Conservation (phyloP, 2,329 filamentous ascomycete species). For the Colletotrichum falcatum region DNA sequence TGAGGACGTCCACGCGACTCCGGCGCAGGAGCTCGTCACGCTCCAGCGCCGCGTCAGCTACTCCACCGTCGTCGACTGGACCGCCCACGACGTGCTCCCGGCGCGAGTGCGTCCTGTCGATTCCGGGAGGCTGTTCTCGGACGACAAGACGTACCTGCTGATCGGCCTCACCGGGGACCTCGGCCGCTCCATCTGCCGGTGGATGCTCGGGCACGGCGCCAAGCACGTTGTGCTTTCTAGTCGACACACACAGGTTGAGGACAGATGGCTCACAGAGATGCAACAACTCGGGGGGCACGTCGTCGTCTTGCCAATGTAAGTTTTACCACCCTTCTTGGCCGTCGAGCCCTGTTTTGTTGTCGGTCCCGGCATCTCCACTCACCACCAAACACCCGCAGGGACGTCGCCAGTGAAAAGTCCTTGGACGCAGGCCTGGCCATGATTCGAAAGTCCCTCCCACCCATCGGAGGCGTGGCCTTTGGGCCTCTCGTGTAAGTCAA, state of each 20-base stretch:
- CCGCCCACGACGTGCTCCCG: not conserved
- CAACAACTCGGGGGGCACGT: constrained; percentile 6
- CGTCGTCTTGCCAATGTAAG: constrained; percentile 1
- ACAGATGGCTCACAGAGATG: constrained; percentile 18
- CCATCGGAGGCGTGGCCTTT: constrained; percentile 56
- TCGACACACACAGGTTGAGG: constrained; percentile 38
- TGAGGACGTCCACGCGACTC: not conserved
- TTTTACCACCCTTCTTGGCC: not conserved
- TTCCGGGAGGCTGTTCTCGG: constrained; percentile 34
- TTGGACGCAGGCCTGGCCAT: constrained; percentile 35
- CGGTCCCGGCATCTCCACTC: not conserved
- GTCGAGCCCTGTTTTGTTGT: not conserved
- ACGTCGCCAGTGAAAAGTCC: constrained; percentile 34
- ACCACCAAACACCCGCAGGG: not conserved
- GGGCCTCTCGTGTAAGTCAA: constrained; percentile 52
- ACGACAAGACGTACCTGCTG: constrained; percentile 48
- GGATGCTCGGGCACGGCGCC: constrained; percentile 52
- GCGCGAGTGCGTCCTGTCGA: constrained; percentile 13
- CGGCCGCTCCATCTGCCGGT: constrained; percentile 51
- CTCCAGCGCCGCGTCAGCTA: not conserved
- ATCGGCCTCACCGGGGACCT: constrained; percentile 49
- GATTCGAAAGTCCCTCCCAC: constrained; percentile 44
- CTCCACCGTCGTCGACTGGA: constrained; percentile 12
- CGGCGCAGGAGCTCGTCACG: not conserved
- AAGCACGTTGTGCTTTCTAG: constrained; percentile 51